These are phyloP conservation scores for Coemansia sp. DNA, from an alignment of 192 early-diverging fungal species.

Conservation along the genomic window DNA sequence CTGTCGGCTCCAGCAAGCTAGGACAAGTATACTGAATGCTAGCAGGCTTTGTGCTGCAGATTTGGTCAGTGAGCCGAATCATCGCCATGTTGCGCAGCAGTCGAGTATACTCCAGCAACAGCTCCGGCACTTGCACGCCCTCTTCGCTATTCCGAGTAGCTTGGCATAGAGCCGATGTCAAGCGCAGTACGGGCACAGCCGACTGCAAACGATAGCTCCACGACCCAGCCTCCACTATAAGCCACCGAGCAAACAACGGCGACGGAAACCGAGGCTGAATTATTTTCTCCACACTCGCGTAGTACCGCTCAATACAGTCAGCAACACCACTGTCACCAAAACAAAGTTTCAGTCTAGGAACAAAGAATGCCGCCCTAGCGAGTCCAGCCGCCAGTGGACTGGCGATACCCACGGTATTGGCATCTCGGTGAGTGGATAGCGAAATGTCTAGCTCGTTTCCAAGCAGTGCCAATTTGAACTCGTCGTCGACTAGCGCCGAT, in stretches of 20 bases:
- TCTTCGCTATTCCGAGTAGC: neutral
- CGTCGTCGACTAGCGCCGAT: neutral
- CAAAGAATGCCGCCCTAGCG: slow-evolving; percentile 22
- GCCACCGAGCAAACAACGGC: neutral
- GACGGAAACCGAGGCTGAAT: neutral
- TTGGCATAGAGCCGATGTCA: slow-evolving; percentile 5
- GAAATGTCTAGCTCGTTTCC: slow-evolving; percentile 28
- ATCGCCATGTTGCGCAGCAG: slow-evolving; percentile 14
- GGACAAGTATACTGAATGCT: slow-evolving; percentile 2
- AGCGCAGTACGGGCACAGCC: slow-evolving; percentile 2
- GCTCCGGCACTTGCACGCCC: neutral
- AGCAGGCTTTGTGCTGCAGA: neutral
- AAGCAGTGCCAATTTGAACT: neutral
- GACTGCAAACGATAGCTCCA: slow-evolving; percentile 24
- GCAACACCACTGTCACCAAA: neutral
- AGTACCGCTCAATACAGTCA: slow-evolving; percentile 12
- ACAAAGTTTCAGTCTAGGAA: neutral
- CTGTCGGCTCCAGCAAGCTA: neutral
- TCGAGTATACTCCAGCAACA: slow-evolving; percentile 15
- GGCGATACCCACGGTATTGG: neutral
- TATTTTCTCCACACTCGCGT: neutral
- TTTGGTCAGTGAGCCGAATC: neutral
- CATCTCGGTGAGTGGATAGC: slow-evolving; percentile 1
- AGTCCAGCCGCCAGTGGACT: neutral
- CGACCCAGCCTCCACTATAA: slow-evolving; percentile 23